A percentile compares a stretch with the other conserved stretches of the same genome.
Conservation (phyloP, 176 grass and related monocot species). For the Tillandsia fasciculata region DNA sequence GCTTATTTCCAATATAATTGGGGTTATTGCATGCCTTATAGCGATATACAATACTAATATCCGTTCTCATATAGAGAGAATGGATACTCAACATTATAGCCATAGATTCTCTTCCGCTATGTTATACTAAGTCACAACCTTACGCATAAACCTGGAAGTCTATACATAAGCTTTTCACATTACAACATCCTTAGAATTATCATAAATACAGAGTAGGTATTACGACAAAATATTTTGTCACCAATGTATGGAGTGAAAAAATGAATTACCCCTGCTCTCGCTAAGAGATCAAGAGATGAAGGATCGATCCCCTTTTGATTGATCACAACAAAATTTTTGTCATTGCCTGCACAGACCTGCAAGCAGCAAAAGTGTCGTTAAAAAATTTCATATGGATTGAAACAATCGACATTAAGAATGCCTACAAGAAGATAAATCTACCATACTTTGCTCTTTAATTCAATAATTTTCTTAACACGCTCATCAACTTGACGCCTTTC, state of each 20-base stretch:
- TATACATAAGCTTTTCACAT: too few relatives aligned
- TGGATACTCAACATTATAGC: too few relatives aligned
- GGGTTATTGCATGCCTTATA: too few relatives aligned
- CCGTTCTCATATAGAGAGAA: too few relatives aligned
- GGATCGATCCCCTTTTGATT: slow-evolving; percentile 99
- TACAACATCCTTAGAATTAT: background rate
- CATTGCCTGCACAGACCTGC: slow-evolving; percentile 62
- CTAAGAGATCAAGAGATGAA: slow-evolving; percentile 89
- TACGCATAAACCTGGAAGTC: too few relatives aligned
- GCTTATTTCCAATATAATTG: too few relatives aligned
- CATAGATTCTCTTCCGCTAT: background rate
- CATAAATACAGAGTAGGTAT: background rate
- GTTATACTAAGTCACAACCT: too few relatives aligned
- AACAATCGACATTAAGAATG: background rate
- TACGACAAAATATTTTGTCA: slow-evolving; percentile 2
- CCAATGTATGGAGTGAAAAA: background rate
- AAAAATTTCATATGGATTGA: background rate
- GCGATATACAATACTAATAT: too few relatives aligned
- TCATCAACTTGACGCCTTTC: slow-evolving; percentile 97
- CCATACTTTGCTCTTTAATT: slow-evolving; percentile 81
- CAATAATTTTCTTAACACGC: slow-evolving; percentile 85
- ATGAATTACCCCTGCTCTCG: slow-evolving; percentile 79
- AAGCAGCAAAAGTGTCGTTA: slow-evolving; percentile 8
- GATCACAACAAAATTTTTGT: slow-evolving; percentile 93
- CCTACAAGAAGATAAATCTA: background rate